These are phyloP conservation scores for Exobasidium rhododendri DNA, from an alignment of 1,284 basidiomycete genomes.

Conservation along the genomic window DNA sequence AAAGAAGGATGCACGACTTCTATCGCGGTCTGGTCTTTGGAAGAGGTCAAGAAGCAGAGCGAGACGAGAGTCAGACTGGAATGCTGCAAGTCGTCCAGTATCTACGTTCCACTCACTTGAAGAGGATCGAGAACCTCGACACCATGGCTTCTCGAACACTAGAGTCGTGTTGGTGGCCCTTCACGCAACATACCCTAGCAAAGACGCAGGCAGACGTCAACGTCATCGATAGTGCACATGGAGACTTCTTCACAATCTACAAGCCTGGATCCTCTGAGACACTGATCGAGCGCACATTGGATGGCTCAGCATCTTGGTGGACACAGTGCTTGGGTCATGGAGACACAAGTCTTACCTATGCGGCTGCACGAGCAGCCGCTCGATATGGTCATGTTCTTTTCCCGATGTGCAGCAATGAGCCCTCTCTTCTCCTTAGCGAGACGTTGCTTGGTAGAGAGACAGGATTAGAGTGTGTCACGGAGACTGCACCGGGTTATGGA, in stretches of 20 bases:
- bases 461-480: not conserved
- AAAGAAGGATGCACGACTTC: constrained; percentile 65
- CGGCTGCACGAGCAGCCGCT: constrained; percentile 83
- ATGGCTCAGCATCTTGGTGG: constrained; percentile 97
- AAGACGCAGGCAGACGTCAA: constrained; percentile 36
- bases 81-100: constrained; percentile 63
- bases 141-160: constrained; percentile 76
- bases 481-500: constrained; percentile 66
- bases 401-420: constrained; percentile 79
- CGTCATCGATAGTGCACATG: constrained; percentile 23
- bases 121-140: constrained; percentile 67
- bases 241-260: constrained; percentile 20
- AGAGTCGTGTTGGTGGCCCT: constrained; percentile 91
- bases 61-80: constrained; percentile 47
- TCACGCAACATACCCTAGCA: constrained; percentile 74
- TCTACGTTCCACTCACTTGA: constrained; percentile 66
- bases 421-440: constrained; percentile 77
- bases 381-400: constrained; percentile 97
- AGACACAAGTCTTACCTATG: constrained; percentile 71
- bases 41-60: constrained; percentile 5
- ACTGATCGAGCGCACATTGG: constrained; percentile 65
- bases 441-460: constrained; percentile 61
- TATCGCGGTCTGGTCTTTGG: constrained; percentile 60
- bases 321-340: constrained; percentile 89
- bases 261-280: constrained; percentile 54